Percentiles rank a stretch among this genome's conserved stretches.
phyloP scores from a whole-genome alignment of 164 flowering plant genomes.

The Hamamelis virginiana region DNA sequence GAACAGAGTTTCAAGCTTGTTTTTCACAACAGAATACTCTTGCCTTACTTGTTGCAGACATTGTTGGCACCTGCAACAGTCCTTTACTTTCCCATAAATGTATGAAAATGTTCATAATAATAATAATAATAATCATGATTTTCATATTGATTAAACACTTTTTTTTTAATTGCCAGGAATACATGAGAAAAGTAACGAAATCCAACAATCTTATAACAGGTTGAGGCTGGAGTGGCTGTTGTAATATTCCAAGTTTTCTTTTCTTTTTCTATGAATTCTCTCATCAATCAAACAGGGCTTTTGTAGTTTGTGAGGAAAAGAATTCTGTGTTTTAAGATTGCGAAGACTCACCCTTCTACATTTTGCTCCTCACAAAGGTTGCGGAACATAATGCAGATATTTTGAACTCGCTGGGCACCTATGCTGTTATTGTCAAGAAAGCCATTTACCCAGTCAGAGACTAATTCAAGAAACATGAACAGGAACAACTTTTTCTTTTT shows the following conservation, averaged over 20 bases:
- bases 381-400: constrained; percentile 45
- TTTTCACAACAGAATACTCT: constrained; percentile 33
- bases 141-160: too few relatives aligned
- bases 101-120: too few relatives aligned
- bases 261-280: background rate
- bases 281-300: background rate
- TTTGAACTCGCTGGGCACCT: constrained; percentile 57
- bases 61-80: constrained; percentile 26
- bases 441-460: background rate
- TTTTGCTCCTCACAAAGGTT: constrained; percentile 44
- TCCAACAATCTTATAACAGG: too few relatives aligned
- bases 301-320: background rate
- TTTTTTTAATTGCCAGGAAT: too few relatives aligned
- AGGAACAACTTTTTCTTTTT: background rate
- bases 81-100: too few relatives aligned
- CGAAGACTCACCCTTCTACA: constrained; percentile 43
- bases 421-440: constrained; percentile 33
- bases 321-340: background rate
- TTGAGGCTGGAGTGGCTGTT: too few relatives aligned
- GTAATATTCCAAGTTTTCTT: background rate
- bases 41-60: constrained; percentile 37
- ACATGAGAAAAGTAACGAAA: too few relatives aligned
- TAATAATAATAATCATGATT: too few relatives aligned
- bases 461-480: background rate
- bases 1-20: constrained; percentile 38